Percentiles rank a stretch among this genome's conserved stretches.
These are phyloP conservation scores for Gracilaria domingensis DNA, from an alignment of 23 red algal genomes.

Conservation along the genomic window DNA sequence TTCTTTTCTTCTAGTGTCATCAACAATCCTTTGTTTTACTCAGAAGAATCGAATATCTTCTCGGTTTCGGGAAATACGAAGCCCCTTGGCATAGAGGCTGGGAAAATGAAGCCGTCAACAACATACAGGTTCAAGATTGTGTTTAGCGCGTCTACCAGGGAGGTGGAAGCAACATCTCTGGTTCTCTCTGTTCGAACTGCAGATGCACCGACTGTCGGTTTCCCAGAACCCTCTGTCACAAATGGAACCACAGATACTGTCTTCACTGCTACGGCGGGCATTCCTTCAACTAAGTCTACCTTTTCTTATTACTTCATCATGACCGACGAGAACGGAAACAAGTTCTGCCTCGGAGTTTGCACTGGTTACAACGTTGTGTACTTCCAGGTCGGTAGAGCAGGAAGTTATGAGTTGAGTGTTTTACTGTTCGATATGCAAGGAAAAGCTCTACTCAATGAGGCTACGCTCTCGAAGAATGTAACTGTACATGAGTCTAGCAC, in stretches of 20 bases:
- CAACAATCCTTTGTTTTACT: conserved; percentile 55
- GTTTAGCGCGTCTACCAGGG: conserved; percentile 26
- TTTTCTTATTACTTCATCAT: conserved; percentile 80
- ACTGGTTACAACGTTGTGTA: conserved; percentile 71
- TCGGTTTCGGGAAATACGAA: conserved; percentile 53
- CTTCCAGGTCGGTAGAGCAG: conserved; percentile 61
- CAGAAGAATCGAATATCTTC: conserved; percentile 54
- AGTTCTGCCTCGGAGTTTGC: conserved; percentile 68
- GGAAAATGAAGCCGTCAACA: conserved; percentile 50
- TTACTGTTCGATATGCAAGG: conserved; percentile 77
- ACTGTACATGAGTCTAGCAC: conserved; percentile 40
- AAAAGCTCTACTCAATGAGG: conserved; percentile 43
- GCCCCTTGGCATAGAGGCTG: conserved; percentile 71
- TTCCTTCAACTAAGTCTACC: conserved; percentile 6
- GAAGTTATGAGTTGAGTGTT: conserved; percentile 56
- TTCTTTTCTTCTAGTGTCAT: conserved; percentile 74
- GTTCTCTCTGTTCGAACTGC: conserved; percentile 57
- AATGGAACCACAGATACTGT: conserved; percentile 40
- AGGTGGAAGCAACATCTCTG: conserved; percentile 50
- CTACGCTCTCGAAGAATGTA: conserved; percentile 46
- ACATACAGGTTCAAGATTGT: conserved; percentile 74
- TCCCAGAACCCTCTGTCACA: conserved; percentile 53
- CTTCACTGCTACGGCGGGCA: conserved; percentile 66
- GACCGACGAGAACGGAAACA: conserved; percentile 49
- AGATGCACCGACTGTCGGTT: conserved; percentile 47